Conservation (phyloP, 2,329 filamentous ascomycete genomes). For the Colletotrichum gigasporum region DNA sequence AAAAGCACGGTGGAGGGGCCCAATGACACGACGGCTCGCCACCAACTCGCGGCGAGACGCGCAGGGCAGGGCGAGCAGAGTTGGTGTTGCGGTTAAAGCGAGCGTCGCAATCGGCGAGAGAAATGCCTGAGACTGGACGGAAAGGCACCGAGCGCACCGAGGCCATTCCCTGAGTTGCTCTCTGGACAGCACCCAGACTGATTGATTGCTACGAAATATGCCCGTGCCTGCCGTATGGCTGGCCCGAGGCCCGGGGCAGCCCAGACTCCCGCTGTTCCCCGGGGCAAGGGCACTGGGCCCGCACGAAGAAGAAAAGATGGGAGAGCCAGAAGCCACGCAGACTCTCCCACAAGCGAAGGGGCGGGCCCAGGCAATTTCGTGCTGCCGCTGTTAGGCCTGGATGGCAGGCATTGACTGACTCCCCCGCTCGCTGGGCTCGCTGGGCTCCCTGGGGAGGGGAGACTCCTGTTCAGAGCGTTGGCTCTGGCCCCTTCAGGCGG, state of each 20-base stretch:
- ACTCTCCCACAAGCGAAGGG: too few species aligned
- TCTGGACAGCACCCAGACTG: too few species aligned
- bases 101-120: background rate
- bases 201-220: too few species aligned
- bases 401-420: too few species aligned
- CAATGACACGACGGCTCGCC: background rate
- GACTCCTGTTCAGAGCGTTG: background rate
- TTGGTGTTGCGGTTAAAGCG: too few species aligned
- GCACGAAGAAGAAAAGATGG: background rate
- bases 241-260: conserved; percentile 34
- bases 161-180: background rate
- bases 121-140: conserved; percentile 14
- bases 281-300: conserved; percentile 32
- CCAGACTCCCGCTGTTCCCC: conserved; percentile 43
- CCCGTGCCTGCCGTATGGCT: conserved; percentile 21
- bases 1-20: background rate
- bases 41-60: background rate
- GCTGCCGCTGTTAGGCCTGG: too few species aligned
- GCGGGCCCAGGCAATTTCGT: too few species aligned
- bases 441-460: too few species aligned
- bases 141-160: conserved; percentile 23
- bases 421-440: too few species aligned
- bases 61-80: too few species aligned
- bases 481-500: background rate
- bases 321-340: background rate